Percentiles rank a stretch among this genome's conserved stretches.
phyloP scores from a whole-genome alignment of 306 rosid genomes.

The Rosa rugosa region DNA sequence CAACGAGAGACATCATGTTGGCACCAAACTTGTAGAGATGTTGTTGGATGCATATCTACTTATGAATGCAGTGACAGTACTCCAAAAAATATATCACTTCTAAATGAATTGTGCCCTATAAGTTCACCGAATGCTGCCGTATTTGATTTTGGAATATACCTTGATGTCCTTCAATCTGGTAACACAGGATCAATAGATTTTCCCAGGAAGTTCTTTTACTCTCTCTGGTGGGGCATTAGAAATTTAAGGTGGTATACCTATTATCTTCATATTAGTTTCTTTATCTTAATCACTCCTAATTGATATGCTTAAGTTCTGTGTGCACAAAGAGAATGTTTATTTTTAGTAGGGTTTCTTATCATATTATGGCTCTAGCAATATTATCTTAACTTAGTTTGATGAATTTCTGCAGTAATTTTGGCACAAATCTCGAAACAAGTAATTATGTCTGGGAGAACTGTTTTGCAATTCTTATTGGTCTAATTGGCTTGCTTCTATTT shows the following conservation, averaged over 20 bases:
- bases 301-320: neutral
- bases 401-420: neutral
- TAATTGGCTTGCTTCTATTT: constrained; percentile 14
- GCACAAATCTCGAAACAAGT: constrained; percentile 14
- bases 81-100: neutral
- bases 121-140: neutral
- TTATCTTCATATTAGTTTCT: neutral
- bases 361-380: neutral
- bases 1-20: neutral
- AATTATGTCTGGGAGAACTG: constrained; percentile 16
- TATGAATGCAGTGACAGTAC: neutral
- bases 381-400: neutral
- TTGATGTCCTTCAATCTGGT: neutral
- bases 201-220: constrained; percentile 20
- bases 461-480: neutral
- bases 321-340: too few relatives aligned
- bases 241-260: constrained; percentile 30
- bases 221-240: constrained; percentile 42
- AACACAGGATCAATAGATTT: neutral
- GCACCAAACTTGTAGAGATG: neutral
- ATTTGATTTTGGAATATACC: constrained; percentile 26
- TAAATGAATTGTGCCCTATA: neutral
- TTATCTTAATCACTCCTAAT: too few relatives aligned
- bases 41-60: neutral
- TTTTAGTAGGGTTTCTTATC: neutral